Conservation (phyloP, 768 basidiomycete species). For the Fomitopsis pulvina region DNA sequence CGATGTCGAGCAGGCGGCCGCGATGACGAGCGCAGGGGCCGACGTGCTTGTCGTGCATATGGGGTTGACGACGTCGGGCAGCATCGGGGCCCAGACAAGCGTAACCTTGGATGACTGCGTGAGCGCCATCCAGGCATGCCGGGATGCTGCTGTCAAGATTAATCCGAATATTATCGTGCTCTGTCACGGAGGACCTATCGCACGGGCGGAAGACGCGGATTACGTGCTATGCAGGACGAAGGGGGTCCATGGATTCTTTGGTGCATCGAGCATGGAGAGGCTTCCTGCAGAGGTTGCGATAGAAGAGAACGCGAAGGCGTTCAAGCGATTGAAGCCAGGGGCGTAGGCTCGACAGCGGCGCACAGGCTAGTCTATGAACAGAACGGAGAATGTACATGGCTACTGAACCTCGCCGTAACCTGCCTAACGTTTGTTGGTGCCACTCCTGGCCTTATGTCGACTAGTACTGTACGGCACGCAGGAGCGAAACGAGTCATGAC, state of each 20-base stretch:
- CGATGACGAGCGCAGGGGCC: conserved; percentile 14
- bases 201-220: conserved; percentile 11
- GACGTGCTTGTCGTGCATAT: conserved; percentile 17
- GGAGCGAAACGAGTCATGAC: no score
- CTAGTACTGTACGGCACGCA: no score
- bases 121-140: conserved; percentile 11
- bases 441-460: no score
- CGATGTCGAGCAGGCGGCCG: conserved; percentile 8
- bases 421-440: no score
- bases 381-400: neutral
- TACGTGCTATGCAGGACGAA: conserved; percentile 12
- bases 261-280: conserved; percentile 16
- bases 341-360: neutral
- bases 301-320: conserved; percentile 12
- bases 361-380: neutral
- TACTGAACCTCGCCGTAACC: neutral
- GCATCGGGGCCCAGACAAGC: conserved; percentile 13
- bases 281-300: conserved; percentile 13
- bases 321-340: conserved; percentile 9
- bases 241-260: conserved; percentile 16
- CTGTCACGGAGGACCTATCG: conserved; percentile 15
- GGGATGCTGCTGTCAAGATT: conserved; percentile 12
- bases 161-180: conserved; percentile 13
- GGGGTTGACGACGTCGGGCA: conserved; percentile 16
- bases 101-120: conserved; percentile 16